Percentiles rank a stretch among this genome's conserved stretches.
Conservation (phyloP, 192 early-diverging fungal genomes). For the Anaeromyces robustus region DNA sequence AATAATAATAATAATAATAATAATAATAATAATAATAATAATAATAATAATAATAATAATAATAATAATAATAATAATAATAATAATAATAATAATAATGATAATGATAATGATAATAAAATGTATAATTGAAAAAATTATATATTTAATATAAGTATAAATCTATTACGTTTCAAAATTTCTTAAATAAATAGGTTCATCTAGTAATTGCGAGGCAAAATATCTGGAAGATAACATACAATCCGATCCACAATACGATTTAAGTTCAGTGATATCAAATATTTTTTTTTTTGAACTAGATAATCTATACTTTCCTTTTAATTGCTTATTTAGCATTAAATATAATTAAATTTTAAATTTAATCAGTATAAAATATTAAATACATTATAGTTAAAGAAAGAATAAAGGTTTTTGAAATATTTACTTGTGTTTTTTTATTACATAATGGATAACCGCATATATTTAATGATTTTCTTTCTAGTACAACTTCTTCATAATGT, state of each 20-base stretch:
- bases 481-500: slow-evolving; percentile 51
- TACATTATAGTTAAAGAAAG: slow-evolving; percentile 1
- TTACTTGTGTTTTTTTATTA: slow-evolving; percentile 5
- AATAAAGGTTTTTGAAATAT: background rate
- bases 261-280: slow-evolving; percentile 53
- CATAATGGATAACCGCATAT: slow-evolving; percentile 80
- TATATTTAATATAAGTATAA: no score
- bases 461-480: slow-evolving; percentile 49
- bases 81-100: no score
- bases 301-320: slow-evolving; percentile 48
- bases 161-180: slow-evolving; percentile 14
- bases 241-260: slow-evolving; percentile 45
- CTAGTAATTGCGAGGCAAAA: slow-evolving; percentile 48
- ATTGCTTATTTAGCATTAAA: slow-evolving; percentile 10
- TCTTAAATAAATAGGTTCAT: slow-evolving; percentile 58
- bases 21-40: no score
- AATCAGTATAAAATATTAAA: no score
- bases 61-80: no score
- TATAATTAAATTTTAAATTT: no score
- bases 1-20: no score
- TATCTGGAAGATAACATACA: slow-evolving; percentile 63
- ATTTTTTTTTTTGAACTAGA: slow-evolving; percentile 56
- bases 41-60: no score
- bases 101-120: no score
- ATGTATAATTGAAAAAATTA: no score